Evolutionary conservation across 805 yeast genomes (phyloP).

Genomic region (Debaryomyces prosopidis): DNA sequence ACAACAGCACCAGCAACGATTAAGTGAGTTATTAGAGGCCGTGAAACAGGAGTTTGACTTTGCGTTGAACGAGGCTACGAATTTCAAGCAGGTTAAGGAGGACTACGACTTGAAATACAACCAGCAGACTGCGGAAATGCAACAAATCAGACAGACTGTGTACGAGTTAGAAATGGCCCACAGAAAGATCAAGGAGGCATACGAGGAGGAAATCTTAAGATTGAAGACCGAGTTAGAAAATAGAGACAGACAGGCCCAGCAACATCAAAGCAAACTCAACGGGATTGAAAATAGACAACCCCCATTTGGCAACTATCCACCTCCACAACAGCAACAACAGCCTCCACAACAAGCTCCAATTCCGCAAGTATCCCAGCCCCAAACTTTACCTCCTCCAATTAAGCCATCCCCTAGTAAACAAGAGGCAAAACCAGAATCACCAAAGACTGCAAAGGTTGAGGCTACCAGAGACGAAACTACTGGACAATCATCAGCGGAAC

Average conservation of each 20-base stretch:
- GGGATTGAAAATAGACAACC: constrained; percentile 10
- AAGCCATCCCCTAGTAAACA: constrained; percentile 19
- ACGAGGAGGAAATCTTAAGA: constrained; percentile 87
- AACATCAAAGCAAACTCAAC: constrained; percentile 21
- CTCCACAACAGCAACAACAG: constrained; percentile 14
- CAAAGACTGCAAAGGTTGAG: constrained; percentile 13
- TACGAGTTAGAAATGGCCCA: constrained; percentile 93
- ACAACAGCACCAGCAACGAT: constrained; percentile 45
- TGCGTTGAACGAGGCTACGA: constrained; percentile 81
- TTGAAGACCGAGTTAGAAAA: constrained; percentile 83
- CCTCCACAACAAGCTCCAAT: constrained; percentile 19
- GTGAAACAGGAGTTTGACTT: constrained; percentile 88
- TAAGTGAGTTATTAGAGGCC: constrained; percentile 86
- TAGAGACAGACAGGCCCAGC: constrained; percentile 64
- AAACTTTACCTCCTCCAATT: constrained; percentile 13
- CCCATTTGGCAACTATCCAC: constrained; percentile 14
- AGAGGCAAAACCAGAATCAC: constrained; percentile 13
- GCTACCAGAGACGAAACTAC: constrained; percentile 10
- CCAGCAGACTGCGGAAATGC: constrained; percentile 92
- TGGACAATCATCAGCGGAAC: constrained; percentile 22
- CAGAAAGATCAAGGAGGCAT: constrained; percentile 91
- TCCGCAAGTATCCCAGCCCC: constrained; percentile 17
- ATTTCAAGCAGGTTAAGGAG: constrained; percentile 85
- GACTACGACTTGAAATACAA: constrained; percentile 86
- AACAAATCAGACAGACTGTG: constrained; percentile 90